These are phyloP conservation scores for Camellia sinensis DNA, from an alignment of 148 eudicot genomes.

Conservation along the genomic window DNA sequence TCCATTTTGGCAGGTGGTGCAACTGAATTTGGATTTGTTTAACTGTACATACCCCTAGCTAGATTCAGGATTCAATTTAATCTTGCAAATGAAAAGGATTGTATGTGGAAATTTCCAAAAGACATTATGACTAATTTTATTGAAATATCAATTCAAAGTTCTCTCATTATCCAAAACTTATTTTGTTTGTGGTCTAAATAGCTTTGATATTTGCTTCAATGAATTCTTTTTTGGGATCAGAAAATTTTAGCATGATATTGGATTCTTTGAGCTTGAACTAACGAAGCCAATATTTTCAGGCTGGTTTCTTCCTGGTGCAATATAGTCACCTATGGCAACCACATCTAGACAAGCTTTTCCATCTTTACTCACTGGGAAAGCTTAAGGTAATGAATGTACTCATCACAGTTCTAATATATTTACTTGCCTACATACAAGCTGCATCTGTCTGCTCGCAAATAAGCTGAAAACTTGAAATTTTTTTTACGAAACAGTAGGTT, in stretches of 20 bases:
- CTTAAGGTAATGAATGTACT: slow-evolving; percentile 58
- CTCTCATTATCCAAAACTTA: background rate
- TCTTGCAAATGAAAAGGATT: background rate
- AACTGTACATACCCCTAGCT: background rate
- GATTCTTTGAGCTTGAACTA: background rate
- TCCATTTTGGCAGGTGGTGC: background rate
- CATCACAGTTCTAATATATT: background rate
- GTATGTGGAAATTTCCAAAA: slow-evolving; percentile 4
- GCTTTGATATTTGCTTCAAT: background rate
- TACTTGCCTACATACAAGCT: background rate
- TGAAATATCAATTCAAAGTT: background rate
- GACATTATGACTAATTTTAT: background rate
- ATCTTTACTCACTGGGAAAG: slow-evolving; percentile 64
- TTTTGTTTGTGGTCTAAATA: background rate
- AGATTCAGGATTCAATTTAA: background rate
- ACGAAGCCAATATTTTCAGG: slow-evolving; percentile 34
- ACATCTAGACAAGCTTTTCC: slow-evolving; percentile 69
- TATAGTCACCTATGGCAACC: slow-evolving; percentile 77
- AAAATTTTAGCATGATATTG: background rate
- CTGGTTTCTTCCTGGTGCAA: slow-evolving; percentile 88
- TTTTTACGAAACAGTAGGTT: background rate
- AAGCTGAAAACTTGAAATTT: background rate
- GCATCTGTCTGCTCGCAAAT: background rate
- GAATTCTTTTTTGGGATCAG: background rate
- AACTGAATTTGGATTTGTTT: background rate